Conservation (phyloP, 2,329 filamentous ascomycete species). For the Fusarium multiceps region DNA sequence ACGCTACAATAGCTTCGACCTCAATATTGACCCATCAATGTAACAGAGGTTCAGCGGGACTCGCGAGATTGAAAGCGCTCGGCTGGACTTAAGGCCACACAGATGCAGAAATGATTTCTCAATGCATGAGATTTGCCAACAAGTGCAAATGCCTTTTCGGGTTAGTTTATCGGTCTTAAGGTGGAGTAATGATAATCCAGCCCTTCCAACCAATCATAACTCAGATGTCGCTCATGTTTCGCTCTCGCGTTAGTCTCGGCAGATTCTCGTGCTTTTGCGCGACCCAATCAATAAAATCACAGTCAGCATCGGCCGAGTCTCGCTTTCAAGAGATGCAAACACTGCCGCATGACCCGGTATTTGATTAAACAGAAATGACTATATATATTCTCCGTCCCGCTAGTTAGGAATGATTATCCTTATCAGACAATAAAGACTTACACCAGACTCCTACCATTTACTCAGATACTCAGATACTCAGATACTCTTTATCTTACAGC, state of each 20-base stretch:
- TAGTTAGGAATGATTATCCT: accelerated
- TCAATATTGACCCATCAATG: too few species aligned
- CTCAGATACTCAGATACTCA: neutral
- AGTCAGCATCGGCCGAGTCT: neutral
- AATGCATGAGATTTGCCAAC: too few species aligned
- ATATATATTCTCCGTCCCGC: neutral
- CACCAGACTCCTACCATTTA: accelerated
- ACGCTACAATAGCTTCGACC: too few species aligned
- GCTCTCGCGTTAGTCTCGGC: constrained; percentile 17
- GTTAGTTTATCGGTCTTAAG: too few species aligned
- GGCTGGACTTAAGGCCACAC: too few species aligned
- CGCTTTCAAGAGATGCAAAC: neutral
- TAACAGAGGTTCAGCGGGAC: too few species aligned
- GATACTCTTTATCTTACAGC: neutral
- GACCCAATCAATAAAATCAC: neutral
- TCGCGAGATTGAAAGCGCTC: too few species aligned
- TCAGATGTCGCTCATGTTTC: accelerated
- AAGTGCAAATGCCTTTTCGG: neutral
- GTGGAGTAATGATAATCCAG: neutral
- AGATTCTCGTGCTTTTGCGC: constrained; percentile 17
- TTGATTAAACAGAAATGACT: neutral
- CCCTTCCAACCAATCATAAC: accelerated
- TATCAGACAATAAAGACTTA: neutral
- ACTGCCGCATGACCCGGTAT: neutral
- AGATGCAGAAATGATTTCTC: too few species aligned